Evolutionary conservation across 208 protist genomes (phyloP).

Genomic region (Trypanosoma cruzi): DNA sequence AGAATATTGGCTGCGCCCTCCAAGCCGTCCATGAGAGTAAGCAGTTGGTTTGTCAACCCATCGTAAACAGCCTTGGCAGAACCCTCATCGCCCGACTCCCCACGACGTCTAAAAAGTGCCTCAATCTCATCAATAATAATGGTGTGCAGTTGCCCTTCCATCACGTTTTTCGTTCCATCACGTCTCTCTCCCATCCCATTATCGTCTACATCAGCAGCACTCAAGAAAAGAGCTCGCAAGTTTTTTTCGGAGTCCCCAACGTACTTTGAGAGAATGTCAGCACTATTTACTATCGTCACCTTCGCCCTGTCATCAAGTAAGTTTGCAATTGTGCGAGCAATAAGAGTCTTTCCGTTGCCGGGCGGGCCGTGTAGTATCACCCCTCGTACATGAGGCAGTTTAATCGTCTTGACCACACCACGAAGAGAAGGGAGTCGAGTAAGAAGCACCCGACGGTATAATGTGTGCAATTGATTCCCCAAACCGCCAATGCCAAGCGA

Average conservation of each 20-base stretch:
- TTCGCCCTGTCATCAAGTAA: conserved; percentile 92
- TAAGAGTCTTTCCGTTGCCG: conserved; percentile 99
- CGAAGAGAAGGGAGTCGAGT: conserved; percentile 93
- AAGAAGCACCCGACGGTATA: conserved; percentile 99
- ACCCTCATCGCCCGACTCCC: conserved; percentile 88
- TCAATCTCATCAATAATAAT: conserved; percentile 99
- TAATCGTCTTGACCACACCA: conserved; percentile 62
- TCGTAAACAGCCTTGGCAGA: conserved; percentile 96
- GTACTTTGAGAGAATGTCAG: conserved; percentile 99
- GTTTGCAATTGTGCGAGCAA: conserved; percentile 98
- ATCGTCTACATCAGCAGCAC: conserved; percentile 90
- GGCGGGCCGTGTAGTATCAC: conserved; percentile 99
- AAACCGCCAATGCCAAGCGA: conserved; percentile 96
- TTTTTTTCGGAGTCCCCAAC: conserved; percentile 99
- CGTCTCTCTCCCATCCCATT: conserved; percentile 1
- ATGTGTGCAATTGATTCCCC: conserved; percentile 92
- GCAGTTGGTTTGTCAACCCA: conserved; percentile 99
- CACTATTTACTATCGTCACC: conserved; percentile 93
- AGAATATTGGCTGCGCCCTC: conserved; percentile 90
- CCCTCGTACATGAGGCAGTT: conserved; percentile 97
- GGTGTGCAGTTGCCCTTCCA: conserved; percentile 95
- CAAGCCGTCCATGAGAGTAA: conserved; percentile 95
- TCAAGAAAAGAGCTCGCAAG: conserved; percentile 97
- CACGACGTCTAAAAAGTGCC: conserved; percentile 97
- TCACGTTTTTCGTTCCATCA: conserved; percentile 25